These are phyloP conservation scores for Climacium dendroides DNA, from an alignment of 225 moss, liverwort and hornwort species.

Conservation along the genomic window DNA sequence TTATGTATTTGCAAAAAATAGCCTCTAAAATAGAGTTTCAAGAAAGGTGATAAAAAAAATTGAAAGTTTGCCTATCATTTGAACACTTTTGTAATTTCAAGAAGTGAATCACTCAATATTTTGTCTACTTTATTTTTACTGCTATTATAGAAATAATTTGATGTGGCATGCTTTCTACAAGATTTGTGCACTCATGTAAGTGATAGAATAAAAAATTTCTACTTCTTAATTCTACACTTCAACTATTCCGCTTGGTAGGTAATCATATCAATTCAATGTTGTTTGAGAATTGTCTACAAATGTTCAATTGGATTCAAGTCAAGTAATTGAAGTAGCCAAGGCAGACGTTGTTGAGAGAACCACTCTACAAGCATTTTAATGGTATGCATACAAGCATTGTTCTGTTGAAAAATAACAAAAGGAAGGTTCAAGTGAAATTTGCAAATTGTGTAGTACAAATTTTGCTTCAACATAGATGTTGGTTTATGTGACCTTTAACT, in stretches of 20 bases:
- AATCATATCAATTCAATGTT: too few relatives aligned
- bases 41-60: background rate
- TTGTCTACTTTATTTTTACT: background rate
- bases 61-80: background rate
- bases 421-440: too few relatives aligned
- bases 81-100: background rate
- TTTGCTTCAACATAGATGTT: too few relatives aligned
- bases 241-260: too few relatives aligned
- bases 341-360: background rate
- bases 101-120: background rate
- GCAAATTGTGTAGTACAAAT: too few relatives aligned
- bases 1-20: too few relatives aligned
- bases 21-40: background rate
- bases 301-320: too few relatives aligned
- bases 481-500: too few relatives aligned
- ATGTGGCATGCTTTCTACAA: background rate
- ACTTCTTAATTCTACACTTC: too few relatives aligned
- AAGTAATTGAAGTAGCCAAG: accelerated
- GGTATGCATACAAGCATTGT: background rate
- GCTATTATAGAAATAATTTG: background rate
- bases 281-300: accelerated
- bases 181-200: background rate
- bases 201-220: background rate
- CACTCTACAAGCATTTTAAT: background rate
- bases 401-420: too few relatives aligned